Evolutionary conservation across 1,139 yeast genomes (phyloP).

Genomic region (Meyerozyma smithsonii): DNA sequence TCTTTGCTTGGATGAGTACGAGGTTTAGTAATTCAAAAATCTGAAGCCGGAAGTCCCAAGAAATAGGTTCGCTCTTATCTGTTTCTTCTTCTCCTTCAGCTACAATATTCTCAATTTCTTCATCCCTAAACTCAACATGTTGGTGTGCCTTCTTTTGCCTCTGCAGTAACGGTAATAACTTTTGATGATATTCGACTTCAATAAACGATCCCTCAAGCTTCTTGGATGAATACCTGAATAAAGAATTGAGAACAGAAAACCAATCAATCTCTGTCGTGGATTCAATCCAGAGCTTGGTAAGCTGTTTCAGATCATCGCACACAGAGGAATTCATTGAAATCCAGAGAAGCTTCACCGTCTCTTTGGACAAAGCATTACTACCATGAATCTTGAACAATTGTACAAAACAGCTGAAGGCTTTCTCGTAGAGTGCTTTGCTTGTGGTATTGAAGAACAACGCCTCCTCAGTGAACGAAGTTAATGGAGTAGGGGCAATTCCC

Average conservation of each 20-base stretch:
- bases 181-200: slow-evolving; percentile 37
- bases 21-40: slow-evolving; percentile 56
- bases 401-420: slow-evolving; percentile 36
- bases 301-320: slow-evolving; percentile 29
- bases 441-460: slow-evolving; percentile 39
- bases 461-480: slow-evolving; percentile 32
- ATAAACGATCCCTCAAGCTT: slow-evolving; percentile 36
- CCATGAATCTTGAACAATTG: slow-evolving; percentile 40
- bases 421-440: slow-evolving; percentile 29
- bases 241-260: slow-evolving; percentile 36
- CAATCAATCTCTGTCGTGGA: slow-evolving; percentile 33
- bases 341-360: slow-evolving; percentile 38
- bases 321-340: slow-evolving; percentile 41
- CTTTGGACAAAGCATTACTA: slow-evolving; percentile 25
- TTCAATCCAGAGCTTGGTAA: slow-evolving; percentile 40
- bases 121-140: slow-evolving; percentile 37
- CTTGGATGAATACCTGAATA: slow-evolving; percentile 35
- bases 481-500: slow-evolving; percentile 29
- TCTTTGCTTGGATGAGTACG: slow-evolving; percentile 40
- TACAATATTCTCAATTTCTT: slow-evolving; percentile 43
- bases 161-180: slow-evolving; percentile 40
- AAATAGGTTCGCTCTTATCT: slow-evolving; percentile 56
- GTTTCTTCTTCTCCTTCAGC: slow-evolving; percentile 23
- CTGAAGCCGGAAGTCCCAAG: slow-evolving; percentile 64
- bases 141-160: slow-evolving; percentile 35